Conservation (phyloP, 2,329 filamentous ascomycete species). For the Immersiporthe knoxdaviesiana region DNA sequence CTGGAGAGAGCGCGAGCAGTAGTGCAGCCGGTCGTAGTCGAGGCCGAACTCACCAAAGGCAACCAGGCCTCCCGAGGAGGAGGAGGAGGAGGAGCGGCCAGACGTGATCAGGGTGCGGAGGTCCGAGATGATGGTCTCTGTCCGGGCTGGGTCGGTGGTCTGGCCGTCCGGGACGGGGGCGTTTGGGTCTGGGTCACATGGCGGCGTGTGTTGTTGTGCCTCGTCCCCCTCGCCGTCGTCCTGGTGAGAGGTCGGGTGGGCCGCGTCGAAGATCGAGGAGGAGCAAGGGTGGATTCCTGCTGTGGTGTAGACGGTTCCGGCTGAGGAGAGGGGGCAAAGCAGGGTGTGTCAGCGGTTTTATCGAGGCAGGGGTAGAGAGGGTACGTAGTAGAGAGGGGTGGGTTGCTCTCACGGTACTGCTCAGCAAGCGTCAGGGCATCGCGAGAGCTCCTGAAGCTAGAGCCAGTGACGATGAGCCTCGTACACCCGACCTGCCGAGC, state of each 20-base stretch:
- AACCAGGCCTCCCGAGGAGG: conserved; percentile 59
- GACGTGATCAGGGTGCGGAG: conserved; percentile 68
- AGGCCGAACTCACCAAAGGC: conserved; percentile 96
- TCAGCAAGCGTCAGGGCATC: conserved; percentile 75
- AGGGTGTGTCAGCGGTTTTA: conserved; percentile 17
- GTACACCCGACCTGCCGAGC: conserved; percentile 77
- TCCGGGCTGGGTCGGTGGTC: conserved; percentile 45
- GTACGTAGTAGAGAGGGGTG: no score
- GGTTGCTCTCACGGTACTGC: conserved; percentile 66
- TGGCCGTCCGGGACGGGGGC: conserved; percentile 54
- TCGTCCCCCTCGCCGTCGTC: conserved; percentile 44
- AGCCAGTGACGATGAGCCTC: conserved; percentile 93
- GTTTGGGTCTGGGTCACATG: conserved; percentile 57
- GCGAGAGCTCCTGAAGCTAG: conserved; percentile 76
- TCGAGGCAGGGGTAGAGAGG: conserved; percentile 10
- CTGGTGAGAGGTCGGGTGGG: conserved; percentile 46
- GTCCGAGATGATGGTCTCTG: conserved; percentile 55
- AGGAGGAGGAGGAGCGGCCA: no score
- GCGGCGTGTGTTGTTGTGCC: conserved; percentile 50
- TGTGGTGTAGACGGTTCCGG: conserved; percentile 83
- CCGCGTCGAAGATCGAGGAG: conserved; percentile 73
- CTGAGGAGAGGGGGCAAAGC: conserved; percentile 51
- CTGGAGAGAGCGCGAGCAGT: conserved; percentile 78
- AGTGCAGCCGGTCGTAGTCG: conserved; percentile 90
- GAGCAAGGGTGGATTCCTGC: conserved; percentile 94